Conservation (phyloP, 768 basidiomycete species). For the Asterophora parasitica region DNA sequence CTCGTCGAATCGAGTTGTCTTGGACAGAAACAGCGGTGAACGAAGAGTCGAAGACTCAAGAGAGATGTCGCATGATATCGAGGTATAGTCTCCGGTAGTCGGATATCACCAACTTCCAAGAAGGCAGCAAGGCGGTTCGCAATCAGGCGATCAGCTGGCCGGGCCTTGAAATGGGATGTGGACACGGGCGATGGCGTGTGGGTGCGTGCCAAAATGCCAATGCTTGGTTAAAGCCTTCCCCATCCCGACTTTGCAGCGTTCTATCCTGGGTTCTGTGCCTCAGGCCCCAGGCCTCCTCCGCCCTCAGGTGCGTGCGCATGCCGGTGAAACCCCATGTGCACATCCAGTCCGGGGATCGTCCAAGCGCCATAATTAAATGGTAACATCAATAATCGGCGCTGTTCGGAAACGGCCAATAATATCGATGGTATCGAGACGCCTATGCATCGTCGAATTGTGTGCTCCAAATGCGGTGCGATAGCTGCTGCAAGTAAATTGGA, state of each 20-base stretch:
- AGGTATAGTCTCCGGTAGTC: constrained; percentile 7
- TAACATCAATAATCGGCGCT: neutral
- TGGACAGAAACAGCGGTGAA: neutral
- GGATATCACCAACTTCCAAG: neutral
- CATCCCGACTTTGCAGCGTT: neutral
- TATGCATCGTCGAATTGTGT: constrained; percentile 2
- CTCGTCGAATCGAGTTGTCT: neutral
- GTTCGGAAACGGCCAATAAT: neutral
- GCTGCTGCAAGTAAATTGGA: neutral
- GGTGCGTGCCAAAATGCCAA: neutral
- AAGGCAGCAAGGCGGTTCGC: constrained; percentile 2
- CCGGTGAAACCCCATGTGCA: neutral
- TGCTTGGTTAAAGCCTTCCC: neutral
- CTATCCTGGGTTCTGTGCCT: neutral
- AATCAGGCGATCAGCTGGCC: constrained; percentile 9
- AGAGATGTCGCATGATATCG: neutral
- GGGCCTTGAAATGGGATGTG: neutral
- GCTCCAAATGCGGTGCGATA: neutral
- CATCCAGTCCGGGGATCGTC: too few relatives aligned
- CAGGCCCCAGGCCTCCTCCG: neutral
- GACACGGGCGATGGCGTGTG: neutral
- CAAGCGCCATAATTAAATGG: too few relatives aligned
- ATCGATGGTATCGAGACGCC: too few relatives aligned
- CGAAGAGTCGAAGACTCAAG: neutral
- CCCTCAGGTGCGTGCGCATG: neutral